phyloP scores from a whole-genome alignment of 148 eudicot species.

The Salicornia ramosissima region DNA sequence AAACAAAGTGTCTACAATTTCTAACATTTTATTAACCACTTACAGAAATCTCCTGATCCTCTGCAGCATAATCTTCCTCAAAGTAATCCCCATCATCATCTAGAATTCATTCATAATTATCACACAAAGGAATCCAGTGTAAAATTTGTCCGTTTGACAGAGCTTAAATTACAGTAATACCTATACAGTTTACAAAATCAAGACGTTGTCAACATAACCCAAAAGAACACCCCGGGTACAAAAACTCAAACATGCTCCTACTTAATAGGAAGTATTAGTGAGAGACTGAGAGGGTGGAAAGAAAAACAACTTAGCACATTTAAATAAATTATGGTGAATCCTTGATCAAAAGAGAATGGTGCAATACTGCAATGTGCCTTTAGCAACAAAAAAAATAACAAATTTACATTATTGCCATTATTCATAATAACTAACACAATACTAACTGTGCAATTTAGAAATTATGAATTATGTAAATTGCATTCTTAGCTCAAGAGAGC shows the following conservation, averaged over 20 bases:
- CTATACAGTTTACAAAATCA: neutral
- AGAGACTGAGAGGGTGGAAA: neutral
- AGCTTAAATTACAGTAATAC: neutral
- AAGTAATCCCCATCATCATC: conserved; percentile 52
- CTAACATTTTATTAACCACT: conserved; percentile 19
- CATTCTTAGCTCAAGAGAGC: no score
- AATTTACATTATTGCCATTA: no score
- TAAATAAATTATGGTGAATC: neutral
- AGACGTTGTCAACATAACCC: neutral
- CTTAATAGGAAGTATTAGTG: neutral
- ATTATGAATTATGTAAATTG: no score
- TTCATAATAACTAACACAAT: no score
- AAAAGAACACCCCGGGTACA: neutral
- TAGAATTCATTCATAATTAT: conserved; percentile 34
- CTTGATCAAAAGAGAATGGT: neutral
- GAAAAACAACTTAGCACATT: neutral
- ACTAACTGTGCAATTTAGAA: no score
- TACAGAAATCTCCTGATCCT: conserved; percentile 59
- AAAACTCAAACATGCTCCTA: neutral
- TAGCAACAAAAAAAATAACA: no score
- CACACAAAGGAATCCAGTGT: conserved; percentile 14
- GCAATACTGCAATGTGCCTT: no score
- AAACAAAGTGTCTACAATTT: conserved; percentile 6
- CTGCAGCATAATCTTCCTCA: conserved; percentile 50
- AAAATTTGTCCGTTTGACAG: neutral